Evolutionary conservation across 352 stramenopile species (phyloP).

Genomic region (Globisporangium mamillatum): DNA sequence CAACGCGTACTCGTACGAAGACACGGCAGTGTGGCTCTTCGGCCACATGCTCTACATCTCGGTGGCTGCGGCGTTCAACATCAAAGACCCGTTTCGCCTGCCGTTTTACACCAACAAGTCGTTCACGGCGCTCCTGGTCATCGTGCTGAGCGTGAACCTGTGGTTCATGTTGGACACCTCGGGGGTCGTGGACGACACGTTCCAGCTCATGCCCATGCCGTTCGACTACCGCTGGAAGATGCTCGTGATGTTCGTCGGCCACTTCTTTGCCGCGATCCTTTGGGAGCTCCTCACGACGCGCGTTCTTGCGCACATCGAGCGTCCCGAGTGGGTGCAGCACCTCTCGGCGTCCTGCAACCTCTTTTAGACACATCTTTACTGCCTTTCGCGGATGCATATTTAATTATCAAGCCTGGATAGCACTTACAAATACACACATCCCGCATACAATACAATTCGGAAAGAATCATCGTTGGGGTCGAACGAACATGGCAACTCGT

Average conservation of each 20-base stretch:
- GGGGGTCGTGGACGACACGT: conserved; percentile 29
- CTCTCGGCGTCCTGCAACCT: background rate
- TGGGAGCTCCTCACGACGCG: conserved; percentile 29
- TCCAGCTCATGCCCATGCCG: conserved; percentile 44
- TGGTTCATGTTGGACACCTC: conserved; percentile 56
- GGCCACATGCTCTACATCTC: conserved; percentile 50
- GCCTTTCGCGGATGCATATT: background rate
- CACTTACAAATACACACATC: background rate
- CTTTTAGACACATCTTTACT: background rate
- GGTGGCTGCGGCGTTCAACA: conserved; percentile 53
- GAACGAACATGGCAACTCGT: background rate
- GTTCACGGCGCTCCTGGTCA: conserved; percentile 30
- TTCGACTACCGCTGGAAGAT: conserved; percentile 37
- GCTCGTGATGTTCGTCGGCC: conserved; percentile 37
- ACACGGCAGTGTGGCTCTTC: conserved; percentile 57
- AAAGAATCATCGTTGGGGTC: background rate
- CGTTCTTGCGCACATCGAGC: conserved; percentile 12
- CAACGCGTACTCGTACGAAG: conserved; percentile 46
- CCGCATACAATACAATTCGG: background rate
- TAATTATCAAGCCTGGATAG: background rate
- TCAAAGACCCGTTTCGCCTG: conserved; percentile 49
- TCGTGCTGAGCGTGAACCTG: conserved; percentile 33
- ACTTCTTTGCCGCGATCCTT: conserved; percentile 20
- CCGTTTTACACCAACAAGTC: conserved; percentile 44
- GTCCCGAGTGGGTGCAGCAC: conserved; percentile 1